These are phyloP conservation scores for Priceomyces medius DNA, from an alignment of 805 yeast genomes.

Conservation along the genomic window DNA sequence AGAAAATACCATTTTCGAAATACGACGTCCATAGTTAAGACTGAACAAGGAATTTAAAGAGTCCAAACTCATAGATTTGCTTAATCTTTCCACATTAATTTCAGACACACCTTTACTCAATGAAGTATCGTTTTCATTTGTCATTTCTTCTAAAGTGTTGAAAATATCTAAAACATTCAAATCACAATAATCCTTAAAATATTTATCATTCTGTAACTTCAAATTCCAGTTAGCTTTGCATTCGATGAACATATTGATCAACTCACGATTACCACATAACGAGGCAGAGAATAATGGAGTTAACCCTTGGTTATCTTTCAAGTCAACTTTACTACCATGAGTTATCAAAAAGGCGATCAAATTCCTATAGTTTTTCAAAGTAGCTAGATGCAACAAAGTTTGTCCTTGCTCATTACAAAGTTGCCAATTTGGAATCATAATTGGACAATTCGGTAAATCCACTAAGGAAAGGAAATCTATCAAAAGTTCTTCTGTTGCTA, in stretches of 20 bases:
- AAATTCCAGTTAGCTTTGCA: constrained; percentile 61
- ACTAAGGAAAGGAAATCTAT: constrained; percentile 56
- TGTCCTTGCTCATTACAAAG: constrained; percentile 83
- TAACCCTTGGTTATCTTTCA: constrained; percentile 74
- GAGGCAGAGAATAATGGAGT: constrained; percentile 90
- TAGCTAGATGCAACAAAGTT: constrained; percentile 82
- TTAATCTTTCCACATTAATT: constrained; percentile 15
- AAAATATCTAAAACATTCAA: constrained; percentile 44
- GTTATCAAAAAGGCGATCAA: constrained; percentile 64
- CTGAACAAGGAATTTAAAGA: constrained; percentile 41
- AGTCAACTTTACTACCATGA: constrained; percentile 66
- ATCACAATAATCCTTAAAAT: constrained; percentile 43
- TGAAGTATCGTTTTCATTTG: constrained; percentile 6
- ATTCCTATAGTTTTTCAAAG: constrained; percentile 66
- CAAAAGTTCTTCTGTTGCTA: constrained; percentile 50
- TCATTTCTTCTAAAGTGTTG: constrained; percentile 21
- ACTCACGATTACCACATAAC: constrained; percentile 66
- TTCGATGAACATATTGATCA: constrained; percentile 59
- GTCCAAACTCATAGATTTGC: constrained; percentile 36
- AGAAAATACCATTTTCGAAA: constrained; percentile 39
- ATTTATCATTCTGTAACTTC: constrained; percentile 50
- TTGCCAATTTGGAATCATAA: constrained; percentile 70
- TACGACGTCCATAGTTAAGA: constrained; percentile 37
- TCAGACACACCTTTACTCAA: constrained; percentile 6
- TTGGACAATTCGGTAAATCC: constrained; percentile 63